Base-by-base conservation (phyloP, 768 basidiomycete genomes). In the Boletellus ananas region DNA sequence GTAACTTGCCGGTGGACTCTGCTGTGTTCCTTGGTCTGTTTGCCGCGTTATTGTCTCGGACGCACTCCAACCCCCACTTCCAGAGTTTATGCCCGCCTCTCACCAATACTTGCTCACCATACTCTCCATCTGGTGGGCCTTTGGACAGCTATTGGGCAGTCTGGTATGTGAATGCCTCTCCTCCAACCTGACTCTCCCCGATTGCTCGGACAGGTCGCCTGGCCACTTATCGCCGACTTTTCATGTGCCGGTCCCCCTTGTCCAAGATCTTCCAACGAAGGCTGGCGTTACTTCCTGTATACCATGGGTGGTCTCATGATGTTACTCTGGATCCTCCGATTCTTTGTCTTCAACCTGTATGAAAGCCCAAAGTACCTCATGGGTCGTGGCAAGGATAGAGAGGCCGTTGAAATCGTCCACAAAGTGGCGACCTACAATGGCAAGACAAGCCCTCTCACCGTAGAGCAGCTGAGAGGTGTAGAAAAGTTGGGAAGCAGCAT, bases 261-360 rank as follows among this genome's bases (percentile, higher is more conserved):
- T 62, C 67, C 74, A 6, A 72, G 73, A 25, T 68, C 73, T 2
- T 73, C 77, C 6, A 88, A 90, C 53, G 64, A 78, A 66, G 87
- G 87, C 17, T 90, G 87, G 87, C 74, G 87, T 20, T 87, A 87
- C 63, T 82, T 87, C 61, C 70, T 87, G n/a, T 85, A 77, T 60
- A 67, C 79, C 12, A 81, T 89, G 79, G 85, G 87, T 7, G 86
- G 82, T 0, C 61, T 87, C 33, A 87, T 85, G 70, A 69, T 89
- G 49, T 16, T 83, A 35, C 70, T 86, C 37, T 87, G 79, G 73
- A 55, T 71, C 11, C 62, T 85, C 21, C 83, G 84, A 20, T 83
- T 84, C 70, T 79, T 84, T 66, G 62, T 79, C 36, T 89, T 90
- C 72, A 68, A 75, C 42, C 73, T 89, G 8, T 72, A 81, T 49